A percentile compares a stretch with the other conserved stretches of the same genome.
phyloP scores from a whole-genome alignment of 164 flowering plant genomes.

The Saururus chinensis region DNA sequence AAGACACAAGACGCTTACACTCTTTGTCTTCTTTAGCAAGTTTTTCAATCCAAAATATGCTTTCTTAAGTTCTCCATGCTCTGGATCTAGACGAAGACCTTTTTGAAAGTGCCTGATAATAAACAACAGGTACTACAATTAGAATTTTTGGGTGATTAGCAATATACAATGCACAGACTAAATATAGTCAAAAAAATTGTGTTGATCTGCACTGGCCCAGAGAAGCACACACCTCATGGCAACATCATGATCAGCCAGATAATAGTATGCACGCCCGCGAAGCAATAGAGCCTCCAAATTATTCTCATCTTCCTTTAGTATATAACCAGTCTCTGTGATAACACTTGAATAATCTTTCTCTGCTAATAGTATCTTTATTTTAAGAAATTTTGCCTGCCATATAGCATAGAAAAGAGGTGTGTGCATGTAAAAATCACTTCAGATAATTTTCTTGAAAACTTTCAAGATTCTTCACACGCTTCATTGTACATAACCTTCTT shows the following conservation, averaged over 20 bases:
- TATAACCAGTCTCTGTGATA: slow-evolving; percentile 69
- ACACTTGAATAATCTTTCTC: slow-evolving; percentile 68
- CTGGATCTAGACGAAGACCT: slow-evolving; percentile 94
- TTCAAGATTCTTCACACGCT: not conserved
- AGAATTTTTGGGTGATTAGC: not conserved
- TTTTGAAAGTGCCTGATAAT: slow-evolving; percentile 80
- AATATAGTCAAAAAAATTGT: not conserved
- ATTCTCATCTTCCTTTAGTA: slow-evolving; percentile 87
- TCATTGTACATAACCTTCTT: not conserved
- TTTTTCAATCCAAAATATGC: slow-evolving; percentile 94
- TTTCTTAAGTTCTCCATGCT: slow-evolving; percentile 84
- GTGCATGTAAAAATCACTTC: not conserved
- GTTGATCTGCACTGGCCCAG: not conserved
- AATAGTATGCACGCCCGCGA: slow-evolving; percentile 96
- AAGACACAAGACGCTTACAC: slow-evolving; percentile 40
- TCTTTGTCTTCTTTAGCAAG: slow-evolving; percentile 84
- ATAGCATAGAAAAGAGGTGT: not conserved
- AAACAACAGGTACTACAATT: not conserved
- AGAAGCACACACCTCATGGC: slow-evolving; percentile 50
- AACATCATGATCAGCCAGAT: slow-evolving; percentile 94
- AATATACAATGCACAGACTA: too few species aligned
- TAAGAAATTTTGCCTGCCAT: slow-evolving; percentile 76
- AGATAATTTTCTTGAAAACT: too few species aligned
- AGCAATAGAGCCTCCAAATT: slow-evolving; percentile 77
- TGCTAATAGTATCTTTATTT: slow-evolving; percentile 58